Evolutionary conservation across 1,284 basidiomycete species (phyloP).

Genomic region (Caloboletus firmus): DNA sequence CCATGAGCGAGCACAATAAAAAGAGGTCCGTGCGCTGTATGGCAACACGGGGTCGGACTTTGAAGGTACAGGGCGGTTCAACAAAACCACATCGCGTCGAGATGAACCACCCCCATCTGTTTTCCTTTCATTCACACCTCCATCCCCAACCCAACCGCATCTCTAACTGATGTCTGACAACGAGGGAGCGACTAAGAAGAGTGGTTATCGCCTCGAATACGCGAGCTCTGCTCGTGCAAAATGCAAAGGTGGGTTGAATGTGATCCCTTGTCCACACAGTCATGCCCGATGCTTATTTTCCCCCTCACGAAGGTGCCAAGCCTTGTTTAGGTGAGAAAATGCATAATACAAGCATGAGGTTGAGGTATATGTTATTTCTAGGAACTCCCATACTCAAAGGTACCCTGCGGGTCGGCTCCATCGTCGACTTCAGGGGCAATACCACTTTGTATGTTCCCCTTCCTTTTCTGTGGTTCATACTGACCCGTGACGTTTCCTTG

Average conservation of each 20-base stretch:
- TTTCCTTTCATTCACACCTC: slow-evolving; percentile 27
- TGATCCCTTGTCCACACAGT: slow-evolving; percentile 19
- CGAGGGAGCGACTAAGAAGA: slow-evolving; percentile 46
- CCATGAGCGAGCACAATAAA: slow-evolving; percentile 27
- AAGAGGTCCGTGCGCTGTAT: slow-evolving; percentile 38
- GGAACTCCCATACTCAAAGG: slow-evolving; percentile 77
- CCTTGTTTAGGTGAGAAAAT: slow-evolving; percentile 63
- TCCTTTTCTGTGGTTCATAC: slow-evolving; percentile 8
- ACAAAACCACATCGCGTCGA: slow-evolving; percentile 42
- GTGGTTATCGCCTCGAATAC: slow-evolving; percentile 79
- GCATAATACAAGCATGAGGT: slow-evolving; percentile 13
- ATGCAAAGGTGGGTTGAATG: slow-evolving; percentile 70
- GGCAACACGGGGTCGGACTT: slow-evolving; percentile 35
- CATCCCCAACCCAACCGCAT: slow-evolving; percentile 18
- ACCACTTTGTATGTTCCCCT: slow-evolving; percentile 61
- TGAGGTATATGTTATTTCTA: slow-evolving; percentile 25
- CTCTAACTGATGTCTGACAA: slow-evolving; percentile 54
- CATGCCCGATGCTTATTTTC: slow-evolving; percentile 15
- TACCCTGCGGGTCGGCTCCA: slow-evolving; percentile 68
- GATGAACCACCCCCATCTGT: slow-evolving; percentile 39
- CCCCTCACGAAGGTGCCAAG: slow-evolving; percentile 58
- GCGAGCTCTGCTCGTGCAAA: slow-evolving; percentile 65
- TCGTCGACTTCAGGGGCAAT: slow-evolving; percentile 75
- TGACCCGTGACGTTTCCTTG: neutral
- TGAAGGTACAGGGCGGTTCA: slow-evolving; percentile 39